Conservation (phyloP, 2,329 filamentous ascomycete genomes). For the Aspergillus tanneri region DNA sequence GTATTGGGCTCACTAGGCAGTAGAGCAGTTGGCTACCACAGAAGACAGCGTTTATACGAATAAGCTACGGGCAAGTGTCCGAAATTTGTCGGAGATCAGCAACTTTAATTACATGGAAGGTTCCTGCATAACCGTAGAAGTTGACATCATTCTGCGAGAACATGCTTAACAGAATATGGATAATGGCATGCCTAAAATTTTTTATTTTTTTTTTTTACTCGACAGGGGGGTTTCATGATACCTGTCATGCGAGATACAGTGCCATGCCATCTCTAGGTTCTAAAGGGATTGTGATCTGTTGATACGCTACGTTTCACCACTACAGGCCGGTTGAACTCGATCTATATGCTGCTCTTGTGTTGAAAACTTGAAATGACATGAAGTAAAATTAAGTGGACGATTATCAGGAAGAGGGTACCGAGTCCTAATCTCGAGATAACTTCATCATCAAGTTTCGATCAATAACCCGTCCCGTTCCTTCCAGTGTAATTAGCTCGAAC, state of each 20-base stretch:
- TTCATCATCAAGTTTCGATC: neutral
- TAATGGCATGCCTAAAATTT: neutral
- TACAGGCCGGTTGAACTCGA: constrained; percentile 3
- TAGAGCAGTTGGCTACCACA: too few species aligned
- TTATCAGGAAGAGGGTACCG: neutral
- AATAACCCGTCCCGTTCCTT: neutral
- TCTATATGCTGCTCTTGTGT: neutral
- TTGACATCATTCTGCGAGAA: constrained; percentile 12
- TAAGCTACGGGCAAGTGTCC: constrained; percentile 16
- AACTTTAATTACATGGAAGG: constrained; percentile 22
- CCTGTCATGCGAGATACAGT: constrained; percentile 22
- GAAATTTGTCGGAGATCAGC: constrained; percentile 18
- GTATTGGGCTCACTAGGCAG: neutral
- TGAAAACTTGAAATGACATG: neutral
- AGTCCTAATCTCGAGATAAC: neutral
- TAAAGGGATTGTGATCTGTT: constrained; percentile 7
- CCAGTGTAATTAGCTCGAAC: neutral
- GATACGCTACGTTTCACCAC: constrained; percentile 29
- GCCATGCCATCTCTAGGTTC: constrained; percentile 19
- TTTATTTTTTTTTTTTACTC: neutral
- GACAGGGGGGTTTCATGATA: neutral
- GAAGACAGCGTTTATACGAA: constrained; percentile 9
- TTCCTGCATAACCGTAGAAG: constrained; percentile 21
- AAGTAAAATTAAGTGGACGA: constrained; percentile 11
- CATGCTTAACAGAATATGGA: neutral